Evolutionary conservation across 2,329 filamentous ascomycete genomes (phyloP), one percentile per base, ranked within the genome.

Genomic region (Fusarium sp.): DNA sequence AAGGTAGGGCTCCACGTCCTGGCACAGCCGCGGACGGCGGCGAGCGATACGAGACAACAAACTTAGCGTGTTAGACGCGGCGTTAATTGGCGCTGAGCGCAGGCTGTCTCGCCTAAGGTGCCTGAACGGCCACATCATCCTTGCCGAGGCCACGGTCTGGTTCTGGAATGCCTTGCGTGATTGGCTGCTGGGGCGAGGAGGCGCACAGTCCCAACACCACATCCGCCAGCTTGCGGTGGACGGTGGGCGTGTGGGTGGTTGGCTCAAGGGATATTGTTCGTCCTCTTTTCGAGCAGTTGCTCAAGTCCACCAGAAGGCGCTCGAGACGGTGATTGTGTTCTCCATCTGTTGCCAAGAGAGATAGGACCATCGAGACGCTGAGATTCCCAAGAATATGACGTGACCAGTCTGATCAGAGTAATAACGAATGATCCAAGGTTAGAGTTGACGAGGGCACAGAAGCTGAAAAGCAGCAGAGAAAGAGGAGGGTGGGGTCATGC

Each of bases 11-110:
- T 67, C 66, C 69, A 61, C 59, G 43, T 69, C 63, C 69, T 77
- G 72, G 69, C 77, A 78, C 78, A 80, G 78, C 79, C 79, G 78
- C 79, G 77, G 75, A 76, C 76, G 70, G 72, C 71, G 74, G 78
- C 69, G 73, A 69, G 73, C 69, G 71, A 78, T 78, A 79, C 71
- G 73, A 80, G 77, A 77, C 75, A 77, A 72, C 67, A 70, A 69
- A 71, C 69, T 73, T 80, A 80, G 78, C 74, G 78, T 80, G 72
- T 72, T 80, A 80, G 78, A 80, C 79, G 79, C 79, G 79, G 79
- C 79, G 79, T 80, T 78, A 80, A 80, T 76, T 67, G 70, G 64
- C 64, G 67, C 64, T 66, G 68, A 72, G 30, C 43, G 64, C 68
- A 61, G 45, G 48, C 61, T 72, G 76, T 78, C 72, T 78, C 77